Evolutionary conservation across 768 basidiomycete species (phyloP).

Genomic region (Russula emetica): DNA sequence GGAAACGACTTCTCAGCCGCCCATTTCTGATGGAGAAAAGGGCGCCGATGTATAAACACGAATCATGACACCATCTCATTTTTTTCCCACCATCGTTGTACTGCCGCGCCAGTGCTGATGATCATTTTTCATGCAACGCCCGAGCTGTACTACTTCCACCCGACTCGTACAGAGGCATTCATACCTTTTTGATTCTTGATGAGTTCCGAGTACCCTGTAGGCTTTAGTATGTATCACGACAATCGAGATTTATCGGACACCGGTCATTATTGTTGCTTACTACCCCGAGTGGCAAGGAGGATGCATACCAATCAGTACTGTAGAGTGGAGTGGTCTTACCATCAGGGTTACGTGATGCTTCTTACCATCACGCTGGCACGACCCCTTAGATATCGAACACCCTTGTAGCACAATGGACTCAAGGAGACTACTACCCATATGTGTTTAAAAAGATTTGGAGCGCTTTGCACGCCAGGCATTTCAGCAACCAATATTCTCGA

Average conservation of each 20-base stretch:
- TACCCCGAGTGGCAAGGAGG: neutral
- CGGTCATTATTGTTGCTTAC: neutral
- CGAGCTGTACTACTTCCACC: neutral
- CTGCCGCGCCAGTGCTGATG: neutral
- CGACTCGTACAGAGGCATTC: neutral
- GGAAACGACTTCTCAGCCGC: neutral
- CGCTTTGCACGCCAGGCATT: too few species aligned
- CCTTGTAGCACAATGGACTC: too few species aligned
- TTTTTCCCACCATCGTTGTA: neutral
- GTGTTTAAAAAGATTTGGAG: neutral
- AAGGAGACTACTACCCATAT: neutral
- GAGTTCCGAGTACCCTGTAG: neutral
- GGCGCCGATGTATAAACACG: neutral
- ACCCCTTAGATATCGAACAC: neutral
- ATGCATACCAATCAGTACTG: neutral
- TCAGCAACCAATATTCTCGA: too few species aligned
- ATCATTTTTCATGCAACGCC: neutral
- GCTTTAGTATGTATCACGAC: neutral
- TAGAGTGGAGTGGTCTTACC: neutral
- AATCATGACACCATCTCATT: neutral
- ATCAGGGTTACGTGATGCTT: neutral
- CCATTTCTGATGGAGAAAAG: constrained; percentile 5
- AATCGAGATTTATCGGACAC: neutral
- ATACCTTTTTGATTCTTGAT: neutral
- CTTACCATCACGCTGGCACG: neutral